Evolutionary conservation across 768 basidiomycete genomes (phyloP), one percentile per base, ranked within the genome.

Genomic region (Auricularia auricula-judae): DNA sequence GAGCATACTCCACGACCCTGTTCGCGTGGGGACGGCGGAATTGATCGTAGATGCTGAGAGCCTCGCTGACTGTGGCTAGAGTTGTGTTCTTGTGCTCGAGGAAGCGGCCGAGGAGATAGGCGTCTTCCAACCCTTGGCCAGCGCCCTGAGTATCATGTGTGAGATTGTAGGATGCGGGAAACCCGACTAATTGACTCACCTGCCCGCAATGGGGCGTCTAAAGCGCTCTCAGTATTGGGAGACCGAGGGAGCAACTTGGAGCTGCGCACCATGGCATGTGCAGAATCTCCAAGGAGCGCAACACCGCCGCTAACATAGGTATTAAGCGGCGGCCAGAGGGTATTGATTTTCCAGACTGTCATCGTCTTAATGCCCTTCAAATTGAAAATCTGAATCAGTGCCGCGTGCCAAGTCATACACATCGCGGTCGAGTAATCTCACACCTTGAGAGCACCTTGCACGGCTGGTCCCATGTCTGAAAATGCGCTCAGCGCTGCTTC

Each of bases 51-150:
- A 68, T 39, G 18, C 47, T 56, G n/a, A 72, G 66, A 2, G 62
- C 67, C 3, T 44, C 61, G n/a, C 66, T 59, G 2, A 71, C 35
- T 21, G 44, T 67, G 8, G 39, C 29, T 16, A 51, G 63, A 1
- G 63, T 68, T 14, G 65, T 64, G 29, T 63, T 66, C 3, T 63
- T 61, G 64, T 68, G 65, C 12, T 66, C 63, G 29, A 70, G 67
- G 39, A 69, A 67, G 29, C 67, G 66, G 1, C 68, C 71, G 29
- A 71, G 66, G 18, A 71, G 65, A 64, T 71, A 71, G 4, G 71
- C 71, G 62, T 71, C 71, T 68, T 72, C 47, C 11, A 51, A 18
- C 4, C 11, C 8, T 18, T 51, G 47, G 11, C 47, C 47, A 12
- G 47, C 47, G 18, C 47, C 47, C 47, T 51, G 47, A 29, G 29